Percentiles rank a stretch among this genome's conserved stretches.
Evolutionary conservation across 169 alveolate genomes (phyloP).

Genomic region (Plasmodium relictum): DNA sequence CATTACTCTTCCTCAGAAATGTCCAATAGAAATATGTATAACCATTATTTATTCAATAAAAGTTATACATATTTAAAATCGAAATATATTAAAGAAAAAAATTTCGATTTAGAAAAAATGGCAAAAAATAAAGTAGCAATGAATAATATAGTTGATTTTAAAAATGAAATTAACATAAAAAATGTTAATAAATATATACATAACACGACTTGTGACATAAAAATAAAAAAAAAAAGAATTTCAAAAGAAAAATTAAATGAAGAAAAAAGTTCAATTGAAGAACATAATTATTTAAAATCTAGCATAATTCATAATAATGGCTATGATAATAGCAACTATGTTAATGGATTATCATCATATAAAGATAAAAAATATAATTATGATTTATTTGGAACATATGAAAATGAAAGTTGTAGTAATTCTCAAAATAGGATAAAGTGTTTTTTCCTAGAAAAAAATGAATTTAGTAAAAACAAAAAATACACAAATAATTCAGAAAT

Average conservation of each 20-base stretch:
- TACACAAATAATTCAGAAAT: not conserved
- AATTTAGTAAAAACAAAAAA: slow-evolving; percentile 11
- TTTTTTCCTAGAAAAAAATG: not conserved
- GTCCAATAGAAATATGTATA: slow-evolving; percentile 39
- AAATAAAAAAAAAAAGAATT: slow-evolving; percentile 1
- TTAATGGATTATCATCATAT: not conserved
- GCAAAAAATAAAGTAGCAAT: not conserved
- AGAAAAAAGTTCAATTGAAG: not conserved
- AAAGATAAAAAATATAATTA: slow-evolving; percentile 7
- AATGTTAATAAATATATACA: not conserved
- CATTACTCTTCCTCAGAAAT: slow-evolving; percentile 1
- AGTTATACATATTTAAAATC: slow-evolving; percentile 52
- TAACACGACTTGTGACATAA: not conserved
- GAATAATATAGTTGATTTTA: not conserved
- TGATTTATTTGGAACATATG: slow-evolving; percentile 25
- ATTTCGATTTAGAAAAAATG: slow-evolving; percentile 24
- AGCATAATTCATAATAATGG: not conserved
- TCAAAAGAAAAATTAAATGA: slow-evolving; percentile 6
- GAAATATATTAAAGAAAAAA: slow-evolving; percentile 27
- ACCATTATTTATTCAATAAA: slow-evolving; percentile 42
- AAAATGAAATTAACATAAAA: slow-evolving; percentile 8
- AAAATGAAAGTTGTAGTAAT: slow-evolving; percentile 8
- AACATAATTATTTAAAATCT: not conserved
- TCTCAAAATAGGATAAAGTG: not conserved
- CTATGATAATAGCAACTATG: slow-evolving; percentile 9